Percentiles rank a stretch among this genome's conserved stretches.
phyloP scores from a whole-genome alignment of 1,139 yeast genomes.

The Nematodospora anomalae region DNA sequence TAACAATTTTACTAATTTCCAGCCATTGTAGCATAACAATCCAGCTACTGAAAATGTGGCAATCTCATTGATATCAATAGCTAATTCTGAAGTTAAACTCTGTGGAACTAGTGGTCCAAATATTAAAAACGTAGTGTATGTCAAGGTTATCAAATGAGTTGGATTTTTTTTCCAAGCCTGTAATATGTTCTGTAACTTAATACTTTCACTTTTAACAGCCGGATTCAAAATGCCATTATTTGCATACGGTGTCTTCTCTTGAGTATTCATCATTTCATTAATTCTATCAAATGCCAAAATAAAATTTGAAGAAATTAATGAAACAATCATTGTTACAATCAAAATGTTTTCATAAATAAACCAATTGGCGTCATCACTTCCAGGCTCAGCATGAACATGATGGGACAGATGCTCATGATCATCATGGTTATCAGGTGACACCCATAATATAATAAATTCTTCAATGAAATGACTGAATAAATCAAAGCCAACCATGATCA shows the following conservation, averaged over 20 bases:
- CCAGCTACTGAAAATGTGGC: slow-evolving; percentile 53
- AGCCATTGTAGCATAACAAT: slow-evolving; percentile 52
- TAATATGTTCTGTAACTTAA: slow-evolving; percentile 11
- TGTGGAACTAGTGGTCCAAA: slow-evolving; percentile 36
- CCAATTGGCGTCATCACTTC: slow-evolving; percentile 36
- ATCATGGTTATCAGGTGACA: slow-evolving; percentile 35
- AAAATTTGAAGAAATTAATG: slow-evolving; percentile 38
- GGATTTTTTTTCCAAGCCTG: slow-evolving; percentile 48
- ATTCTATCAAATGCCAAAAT: slow-evolving; percentile 38
- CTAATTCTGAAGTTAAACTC: slow-evolving; percentile 27
- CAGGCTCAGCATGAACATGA: slow-evolving; percentile 50
- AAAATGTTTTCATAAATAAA: slow-evolving; percentile 32
- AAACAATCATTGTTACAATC: slow-evolving; percentile 28
- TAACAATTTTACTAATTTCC: slow-evolving; percentile 51
- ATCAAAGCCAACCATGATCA: slow-evolving; percentile 90
- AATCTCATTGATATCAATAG: slow-evolving; percentile 46
- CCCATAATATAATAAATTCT: slow-evolving; percentile 58
- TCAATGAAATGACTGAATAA: slow-evolving; percentile 81
- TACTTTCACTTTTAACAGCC: slow-evolving; percentile 2
- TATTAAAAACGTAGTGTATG: slow-evolving; percentile 46
- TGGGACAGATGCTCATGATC: slow-evolving; percentile 41
- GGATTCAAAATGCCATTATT: slow-evolving; percentile 8
- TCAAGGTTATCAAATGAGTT: slow-evolving; percentile 60
- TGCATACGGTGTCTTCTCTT: slow-evolving; percentile 2
- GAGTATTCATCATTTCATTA: slow-evolving; percentile 28